A percentile compares a stretch with the other conserved stretches of the same genome.
These are phyloP conservation scores for Rhodosporidiobolus odoratus DNA, from an alignment of 768 basidiomycete genomes.

Conservation along the genomic window DNA sequence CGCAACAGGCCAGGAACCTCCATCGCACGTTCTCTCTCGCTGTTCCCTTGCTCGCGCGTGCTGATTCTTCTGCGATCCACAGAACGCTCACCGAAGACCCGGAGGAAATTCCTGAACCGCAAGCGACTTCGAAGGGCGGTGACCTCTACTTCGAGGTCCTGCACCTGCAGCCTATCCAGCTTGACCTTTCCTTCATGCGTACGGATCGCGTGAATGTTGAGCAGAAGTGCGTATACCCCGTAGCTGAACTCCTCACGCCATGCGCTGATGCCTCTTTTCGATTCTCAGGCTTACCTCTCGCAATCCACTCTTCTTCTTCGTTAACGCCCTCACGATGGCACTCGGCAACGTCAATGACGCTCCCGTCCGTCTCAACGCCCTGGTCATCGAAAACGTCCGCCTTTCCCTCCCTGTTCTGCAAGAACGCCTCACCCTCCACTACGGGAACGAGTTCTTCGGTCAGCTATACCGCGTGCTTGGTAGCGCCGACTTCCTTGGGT, in stretches of 20 bases:
- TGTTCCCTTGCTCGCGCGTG: fast-evolving
- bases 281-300: slow-evolving; percentile 48
- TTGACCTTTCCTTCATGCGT: slow-evolving; percentile 93
- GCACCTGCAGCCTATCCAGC: slow-evolving; percentile 85
- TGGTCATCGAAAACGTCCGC: slow-evolving; percentile 90
- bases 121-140: slow-evolving; percentile 49
- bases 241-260: fast-evolving
- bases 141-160: slow-evolving; percentile 93
- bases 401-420: slow-evolving; percentile 76
- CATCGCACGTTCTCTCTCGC: background rate
- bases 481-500: slow-evolving; percentile 78
- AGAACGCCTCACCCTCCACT: slow-evolving; percentile 79
- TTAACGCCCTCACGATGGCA: slow-evolving; percentile 94
- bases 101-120: slow-evolving; percentile 57
- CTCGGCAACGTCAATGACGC: slow-evolving; percentile 96
- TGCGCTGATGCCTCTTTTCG: background rate
- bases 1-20: slow-evolving; percentile 72
- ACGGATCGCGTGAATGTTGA: slow-evolving; percentile 89
- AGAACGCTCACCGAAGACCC: slow-evolving; percentile 52
- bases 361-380: slow-evolving; percentile 84
- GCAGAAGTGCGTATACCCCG: slow-evolving; percentile 63
- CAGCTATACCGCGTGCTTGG: slow-evolving; percentile 94
- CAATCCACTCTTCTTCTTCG: slow-evolving; percentile 84
- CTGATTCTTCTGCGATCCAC: background rate
- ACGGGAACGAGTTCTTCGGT: slow-evolving; percentile 83